phyloP scores from a whole-genome alignment of 176 grass and related monocot species.

The Aegilops longissima region DNA sequence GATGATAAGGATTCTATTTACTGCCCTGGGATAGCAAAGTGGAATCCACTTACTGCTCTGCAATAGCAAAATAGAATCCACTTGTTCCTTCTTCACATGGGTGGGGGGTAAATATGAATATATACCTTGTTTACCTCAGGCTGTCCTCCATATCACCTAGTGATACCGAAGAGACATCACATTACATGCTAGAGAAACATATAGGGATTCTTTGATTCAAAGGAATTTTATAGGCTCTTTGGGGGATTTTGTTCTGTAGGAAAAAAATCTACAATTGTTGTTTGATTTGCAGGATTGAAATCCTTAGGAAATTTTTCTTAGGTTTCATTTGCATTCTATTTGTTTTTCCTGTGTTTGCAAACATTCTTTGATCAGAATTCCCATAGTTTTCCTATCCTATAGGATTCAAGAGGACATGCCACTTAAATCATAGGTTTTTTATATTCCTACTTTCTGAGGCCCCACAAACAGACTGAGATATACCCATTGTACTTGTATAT shows the following conservation, averaged over 20 bases:
- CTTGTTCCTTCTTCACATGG: conserved; percentile 4
- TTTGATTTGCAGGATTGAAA: neutral
- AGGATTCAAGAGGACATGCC: neutral
- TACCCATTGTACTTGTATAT: neutral
- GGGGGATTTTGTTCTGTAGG: neutral
- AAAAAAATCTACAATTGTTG: neutral
- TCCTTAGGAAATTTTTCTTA: neutral
- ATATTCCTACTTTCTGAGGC: neutral
- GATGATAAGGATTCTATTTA: conserved; percentile 34
- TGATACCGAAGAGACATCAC: neutral
- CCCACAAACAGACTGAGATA: neutral
- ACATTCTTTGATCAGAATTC: neutral
- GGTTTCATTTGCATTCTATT: neutral
- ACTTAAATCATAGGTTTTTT: neutral
- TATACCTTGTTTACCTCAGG: neutral
- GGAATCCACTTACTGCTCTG: neutral
- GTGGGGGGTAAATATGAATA: conserved; percentile 15
- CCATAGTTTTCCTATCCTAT: neutral
- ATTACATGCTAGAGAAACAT: neutral
- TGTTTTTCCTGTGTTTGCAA: neutral
- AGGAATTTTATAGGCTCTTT: neutral
- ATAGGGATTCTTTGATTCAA: neutral
- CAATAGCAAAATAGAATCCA: conserved; percentile 13
- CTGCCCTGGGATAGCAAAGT: neutral
- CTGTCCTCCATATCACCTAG: neutral